Conservation (phyloP, 495 filamentous ascomycete genomes). For the Bacidia rubella region DNA sequence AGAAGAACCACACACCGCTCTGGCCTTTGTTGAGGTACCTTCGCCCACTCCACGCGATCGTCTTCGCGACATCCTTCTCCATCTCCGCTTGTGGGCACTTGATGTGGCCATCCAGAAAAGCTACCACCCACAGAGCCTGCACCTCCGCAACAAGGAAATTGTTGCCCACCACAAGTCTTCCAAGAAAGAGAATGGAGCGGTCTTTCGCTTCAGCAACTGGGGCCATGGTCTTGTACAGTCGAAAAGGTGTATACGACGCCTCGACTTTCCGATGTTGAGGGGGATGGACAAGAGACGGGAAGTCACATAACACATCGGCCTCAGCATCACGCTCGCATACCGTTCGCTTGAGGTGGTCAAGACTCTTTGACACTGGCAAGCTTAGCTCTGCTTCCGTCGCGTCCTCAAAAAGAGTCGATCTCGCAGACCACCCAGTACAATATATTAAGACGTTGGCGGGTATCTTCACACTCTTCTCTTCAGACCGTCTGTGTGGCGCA, state of each 20-base stretch:
- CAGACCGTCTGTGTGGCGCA: neutral
- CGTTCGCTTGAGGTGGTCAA: neutral
- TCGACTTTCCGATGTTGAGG: conserved; percentile 18
- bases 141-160: conserved; percentile 29
- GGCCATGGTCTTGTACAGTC: conserved; percentile 27
- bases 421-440: neutral
- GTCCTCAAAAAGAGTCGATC: neutral
- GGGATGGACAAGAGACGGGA: conserved; percentile 26
- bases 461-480: neutral
- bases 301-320: conserved; percentile 21
- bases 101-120: conserved; percentile 28
- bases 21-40: conserved; percentile 29
- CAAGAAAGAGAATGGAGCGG: conserved; percentile 30
- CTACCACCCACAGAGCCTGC: conserved; percentile 32
- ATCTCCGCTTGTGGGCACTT: conserved; percentile 17
- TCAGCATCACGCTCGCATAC: conserved; percentile 13
- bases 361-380: neutral
- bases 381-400: neutral
- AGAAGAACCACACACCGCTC: conserved; percentile 27
- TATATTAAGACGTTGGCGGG: neutral
- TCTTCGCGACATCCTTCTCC: conserved; percentile 25
- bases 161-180: conserved; percentile 25
- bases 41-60: conserved; percentile 27
- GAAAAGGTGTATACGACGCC: conserved; percentile 21
- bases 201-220: conserved; percentile 21